Evolutionary conservation across 1,284 basidiomycete genomes (phyloP), one percentile per base, ranked within the genome.

Genomic region (Trichosporon sp.): DNA sequence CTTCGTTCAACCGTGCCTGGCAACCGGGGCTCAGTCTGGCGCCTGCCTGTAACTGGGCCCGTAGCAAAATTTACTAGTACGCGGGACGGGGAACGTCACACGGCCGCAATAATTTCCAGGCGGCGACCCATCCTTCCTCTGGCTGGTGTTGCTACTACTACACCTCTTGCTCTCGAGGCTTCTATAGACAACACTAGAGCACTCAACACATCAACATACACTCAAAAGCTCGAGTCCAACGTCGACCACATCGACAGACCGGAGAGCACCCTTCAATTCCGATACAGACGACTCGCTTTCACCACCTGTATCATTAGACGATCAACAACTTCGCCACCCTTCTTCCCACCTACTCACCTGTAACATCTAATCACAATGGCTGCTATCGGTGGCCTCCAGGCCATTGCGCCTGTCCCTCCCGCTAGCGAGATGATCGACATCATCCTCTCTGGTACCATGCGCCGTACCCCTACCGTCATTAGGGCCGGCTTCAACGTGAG

Each of bases 391-490:
- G 90, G 91, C 64, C 84, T 96, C 72, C 95, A 96, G 83, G 88
- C 89, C 62, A 99, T 99, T 77, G 91, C 96, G 62, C 95, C 96
- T 49, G 95, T 99, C 61, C 95, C 95, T 58, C 95, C 92, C 54
- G 91, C 95, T 70, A 84, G 87, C 32, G 95, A 99, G 81, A 98
- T 98, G 78, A 81, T 98, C 80, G 95, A 98, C 81, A 95, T 76
- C 95, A 78, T 95, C 90, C 76, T 97, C 89, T 83, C 98, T 92
- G 16, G 93, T 93, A 79, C 77, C 33, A 79, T 79, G 83, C 84
- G 95, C 72, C 97, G 97, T 84, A 98, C 95, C 33, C 95, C 95
- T 14, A 98, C 95, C 31, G 95, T 94, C 77, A 95, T 96, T 76
- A 54, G 49, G 49, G 21, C 19, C 25, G 73, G 65, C 70, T 74